Evolutionary conservation across 208 protist species (phyloP).

Genomic region (Acanthamoeba royreba): DNA sequence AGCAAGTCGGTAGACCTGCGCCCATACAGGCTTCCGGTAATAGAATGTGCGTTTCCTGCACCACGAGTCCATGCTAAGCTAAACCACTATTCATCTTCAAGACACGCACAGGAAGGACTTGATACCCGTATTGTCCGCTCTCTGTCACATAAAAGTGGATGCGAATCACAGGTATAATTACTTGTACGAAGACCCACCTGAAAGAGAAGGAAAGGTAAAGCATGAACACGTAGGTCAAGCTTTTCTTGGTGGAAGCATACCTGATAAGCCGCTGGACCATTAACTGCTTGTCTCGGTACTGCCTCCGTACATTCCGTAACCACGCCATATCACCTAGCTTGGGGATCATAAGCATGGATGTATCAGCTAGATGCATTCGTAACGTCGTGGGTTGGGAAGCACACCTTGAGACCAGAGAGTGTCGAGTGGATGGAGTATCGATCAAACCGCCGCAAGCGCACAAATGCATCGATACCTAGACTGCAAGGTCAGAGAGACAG

Average conservation of each 20-base stretch:
- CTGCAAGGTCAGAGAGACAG: background rate
- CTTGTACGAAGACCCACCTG: background rate
- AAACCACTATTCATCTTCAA: background rate
- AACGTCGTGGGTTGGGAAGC: background rate
- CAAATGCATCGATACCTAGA: slow-evolving; percentile 1
- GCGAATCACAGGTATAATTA: slow-evolving; percentile 10
- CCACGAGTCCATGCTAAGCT: background rate
- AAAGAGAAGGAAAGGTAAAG: background rate
- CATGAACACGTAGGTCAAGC: background rate
- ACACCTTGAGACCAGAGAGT: background rate
- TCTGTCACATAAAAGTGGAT: slow-evolving; percentile 49
- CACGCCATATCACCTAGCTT: background rate
- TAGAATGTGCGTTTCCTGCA: slow-evolving; percentile 38
- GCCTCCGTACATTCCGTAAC: background rate
- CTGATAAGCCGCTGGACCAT: background rate
- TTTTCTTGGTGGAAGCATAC: background rate
- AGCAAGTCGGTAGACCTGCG: slow-evolving; percentile 1
- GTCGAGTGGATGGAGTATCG: background rate
- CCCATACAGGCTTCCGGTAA: slow-evolving; percentile 48
- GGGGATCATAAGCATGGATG: background rate
- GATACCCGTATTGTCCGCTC: slow-evolving; percentile 17
- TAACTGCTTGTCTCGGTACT: background rate
- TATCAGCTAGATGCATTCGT: background rate
- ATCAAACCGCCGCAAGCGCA: background rate
- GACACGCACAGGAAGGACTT: background rate